Percentiles rank a stretch among this genome's conserved stretches.
phyloP scores from a whole-genome alignment of 371 early-diverging fungal species.

The Gilbertella persicaria region DNA sequence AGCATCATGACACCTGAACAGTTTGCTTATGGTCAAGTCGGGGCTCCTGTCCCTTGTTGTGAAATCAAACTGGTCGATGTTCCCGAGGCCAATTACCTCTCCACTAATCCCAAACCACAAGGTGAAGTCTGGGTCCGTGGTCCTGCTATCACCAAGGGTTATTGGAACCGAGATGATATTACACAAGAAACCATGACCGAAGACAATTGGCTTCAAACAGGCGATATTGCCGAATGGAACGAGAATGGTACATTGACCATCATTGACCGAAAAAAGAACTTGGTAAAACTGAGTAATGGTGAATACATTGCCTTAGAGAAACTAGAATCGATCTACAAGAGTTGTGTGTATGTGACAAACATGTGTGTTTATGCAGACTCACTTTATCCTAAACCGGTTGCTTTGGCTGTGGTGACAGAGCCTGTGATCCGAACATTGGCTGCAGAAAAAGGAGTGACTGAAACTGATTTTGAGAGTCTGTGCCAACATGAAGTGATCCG shows the following conservation, averaged over 20 bases:
- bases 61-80: constrained; percentile 94
- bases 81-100: constrained; percentile 77
- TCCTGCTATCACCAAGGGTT: constrained; percentile 66
- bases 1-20: constrained; percentile 66
- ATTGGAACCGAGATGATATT: constrained; percentile 72
- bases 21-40: constrained; percentile 72
- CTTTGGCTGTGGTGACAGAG: constrained; percentile 73
- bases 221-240: constrained; percentile 88
- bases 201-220: constrained; percentile 91
- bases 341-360: constrained; percentile 73
- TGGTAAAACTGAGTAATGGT: constrained; percentile 84
- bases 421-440: constrained; percentile 42
- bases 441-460: constrained; percentile 24
- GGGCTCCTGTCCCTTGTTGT: constrained; percentile 80
- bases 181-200: constrained; percentile 76
- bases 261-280: constrained; percentile 84
- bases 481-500: constrained; percentile 24
- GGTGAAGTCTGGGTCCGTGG: constrained; percentile 92
- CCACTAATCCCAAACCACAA: constrained; percentile 75
- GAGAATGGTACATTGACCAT: constrained; percentile 70
- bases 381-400: constrained; percentile 65
- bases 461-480: constrained; percentile 33
- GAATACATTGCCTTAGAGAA: constrained; percentile 99
- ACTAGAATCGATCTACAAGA: constrained; percentile 92
- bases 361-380: constrained; percentile 89